Conservation (phyloP, 129 eudicot species). For the Pulicaria dysenterica region DNA sequence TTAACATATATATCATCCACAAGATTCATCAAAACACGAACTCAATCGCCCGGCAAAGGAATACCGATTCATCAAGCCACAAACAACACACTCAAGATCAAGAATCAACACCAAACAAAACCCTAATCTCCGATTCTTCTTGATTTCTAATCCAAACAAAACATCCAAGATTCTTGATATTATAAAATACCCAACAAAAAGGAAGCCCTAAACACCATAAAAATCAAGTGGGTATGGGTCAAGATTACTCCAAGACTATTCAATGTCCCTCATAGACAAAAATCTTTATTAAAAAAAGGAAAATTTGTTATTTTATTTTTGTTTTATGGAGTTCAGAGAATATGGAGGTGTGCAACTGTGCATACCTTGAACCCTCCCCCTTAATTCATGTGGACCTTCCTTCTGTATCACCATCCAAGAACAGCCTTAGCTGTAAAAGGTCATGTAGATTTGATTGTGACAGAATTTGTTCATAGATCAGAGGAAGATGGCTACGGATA, state of each 20-base stretch:
- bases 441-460: constrained; percentile 73
- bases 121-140: constrained; percentile 46
- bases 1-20: constrained; percentile 37
- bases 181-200: constrained; percentile 53
- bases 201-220: constrained; percentile 52
- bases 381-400: constrained; percentile 65
- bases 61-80: constrained; percentile 26
- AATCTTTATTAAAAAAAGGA: constrained; percentile 18
- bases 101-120: constrained; percentile 31
- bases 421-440: constrained; percentile 88
- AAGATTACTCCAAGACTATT: constrained; percentile 19
- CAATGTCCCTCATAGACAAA: constrained; percentile 39
- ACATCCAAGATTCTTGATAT: constrained; percentile 42
- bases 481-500: constrained; percentile 55
- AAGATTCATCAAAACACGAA: constrained; percentile 38
- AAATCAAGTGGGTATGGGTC: constrained; percentile 75
- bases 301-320: not conserved
- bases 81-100: constrained; percentile 20
- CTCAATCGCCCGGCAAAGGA: constrained; percentile 19
- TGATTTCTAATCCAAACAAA: constrained; percentile 33
- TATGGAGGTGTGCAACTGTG: constrained; percentile 66
- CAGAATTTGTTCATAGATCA: constrained; percentile 86
- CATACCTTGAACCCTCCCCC: constrained; percentile 88
- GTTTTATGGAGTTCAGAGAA: constrained; percentile 59
- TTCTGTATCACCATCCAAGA: constrained; percentile 55